A percentile compares a stretch with the other conserved stretches of the same genome.
phyloP scores from a whole-genome alignment of 805 yeast species.

The Lipomyces sp. region DNA sequence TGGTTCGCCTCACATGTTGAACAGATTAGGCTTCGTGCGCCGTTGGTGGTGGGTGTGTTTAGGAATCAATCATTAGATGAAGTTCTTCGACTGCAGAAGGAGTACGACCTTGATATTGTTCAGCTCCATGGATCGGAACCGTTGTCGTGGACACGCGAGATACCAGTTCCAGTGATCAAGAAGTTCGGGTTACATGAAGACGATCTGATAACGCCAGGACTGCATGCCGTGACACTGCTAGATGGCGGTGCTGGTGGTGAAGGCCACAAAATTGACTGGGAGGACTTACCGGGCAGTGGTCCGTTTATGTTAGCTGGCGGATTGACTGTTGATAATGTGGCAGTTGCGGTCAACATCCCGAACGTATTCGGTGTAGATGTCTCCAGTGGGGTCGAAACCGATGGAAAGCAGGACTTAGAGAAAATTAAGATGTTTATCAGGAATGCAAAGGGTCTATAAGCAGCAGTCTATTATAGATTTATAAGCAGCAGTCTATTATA shows the following conservation, averaged over 20 bases:
- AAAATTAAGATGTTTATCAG: constrained; percentile 66
- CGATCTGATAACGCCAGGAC: constrained; percentile 41
- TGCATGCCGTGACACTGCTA: constrained; percentile 64
- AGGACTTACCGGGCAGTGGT: constrained; percentile 48
- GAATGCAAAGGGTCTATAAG: constrained; percentile 22
- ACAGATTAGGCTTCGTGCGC: constrained; percentile 48
- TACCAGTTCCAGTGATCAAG: constrained; percentile 67
- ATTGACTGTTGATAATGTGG: constrained; percentile 73
- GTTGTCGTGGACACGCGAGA: constrained; percentile 50
- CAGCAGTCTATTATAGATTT: not conserved
- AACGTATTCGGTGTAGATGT: constrained; percentile 93
- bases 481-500: not conserved
- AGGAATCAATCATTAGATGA: constrained; percentile 75
- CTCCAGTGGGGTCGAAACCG: constrained; percentile 89
- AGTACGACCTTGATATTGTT: constrained; percentile 69
- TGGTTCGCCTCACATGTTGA: constrained; percentile 32
- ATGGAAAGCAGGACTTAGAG: constrained; percentile 69
- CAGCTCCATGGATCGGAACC: constrained; percentile 87
- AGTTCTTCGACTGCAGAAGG: constrained; percentile 52
- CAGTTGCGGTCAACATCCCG: constrained; percentile 52
- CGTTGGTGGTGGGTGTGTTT: constrained; percentile 86
- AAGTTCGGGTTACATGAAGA: constrained; percentile 67
- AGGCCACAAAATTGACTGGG: constrained; percentile 83
- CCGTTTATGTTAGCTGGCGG: constrained; percentile 87
- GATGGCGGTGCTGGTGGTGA: constrained; percentile 84